Conservation (phyloP, 345 rosid species). For the Gossypium ekmanianum region DNA sequence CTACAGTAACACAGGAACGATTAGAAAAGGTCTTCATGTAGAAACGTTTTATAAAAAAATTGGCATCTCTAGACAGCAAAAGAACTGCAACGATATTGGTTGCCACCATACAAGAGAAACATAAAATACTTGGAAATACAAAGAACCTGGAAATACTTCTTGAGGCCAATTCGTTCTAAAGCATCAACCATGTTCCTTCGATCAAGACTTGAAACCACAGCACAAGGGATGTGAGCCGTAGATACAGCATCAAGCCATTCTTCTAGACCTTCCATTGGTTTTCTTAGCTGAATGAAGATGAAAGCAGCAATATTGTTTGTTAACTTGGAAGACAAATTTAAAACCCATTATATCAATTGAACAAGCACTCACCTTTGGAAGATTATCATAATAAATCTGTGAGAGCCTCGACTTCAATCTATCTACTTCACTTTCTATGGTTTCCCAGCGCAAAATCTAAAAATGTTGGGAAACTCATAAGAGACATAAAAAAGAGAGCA, state of each 20-base stretch:
- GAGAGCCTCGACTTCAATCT: conserved; percentile 53
- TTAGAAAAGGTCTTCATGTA: background rate
- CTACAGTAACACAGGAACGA: background rate
- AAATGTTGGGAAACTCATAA: conserved; percentile 22
- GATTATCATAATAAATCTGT: conserved; percentile 61
- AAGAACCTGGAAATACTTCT: conserved; percentile 80
- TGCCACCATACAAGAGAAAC: background rate
- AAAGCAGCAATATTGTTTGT: conserved; percentile 1
- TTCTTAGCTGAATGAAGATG: conserved; percentile 47
- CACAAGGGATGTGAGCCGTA: conserved; percentile 84
- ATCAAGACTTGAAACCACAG: conserved; percentile 88
- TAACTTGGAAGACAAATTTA: conserved; percentile 13
- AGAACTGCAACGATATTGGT: background rate
- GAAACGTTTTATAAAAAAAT: background rate
- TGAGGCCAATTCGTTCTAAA: conserved; percentile 68
- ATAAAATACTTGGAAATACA: background rate
- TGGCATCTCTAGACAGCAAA: background rate
- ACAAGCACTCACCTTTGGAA: conserved; percentile 50
- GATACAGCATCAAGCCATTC: conserved; percentile 90
- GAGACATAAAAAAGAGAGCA: conserved; percentile 6
- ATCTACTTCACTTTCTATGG: conserved; percentile 47
- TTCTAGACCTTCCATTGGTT: conserved; percentile 68
- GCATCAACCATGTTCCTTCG: conserved; percentile 36
- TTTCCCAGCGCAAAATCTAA: conserved; percentile 74
- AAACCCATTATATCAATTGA: background rate